These are phyloP conservation scores for Yueomyces sinensis DNA, from an alignment of 805 yeast genomes.

Conservation along the genomic window DNA sequence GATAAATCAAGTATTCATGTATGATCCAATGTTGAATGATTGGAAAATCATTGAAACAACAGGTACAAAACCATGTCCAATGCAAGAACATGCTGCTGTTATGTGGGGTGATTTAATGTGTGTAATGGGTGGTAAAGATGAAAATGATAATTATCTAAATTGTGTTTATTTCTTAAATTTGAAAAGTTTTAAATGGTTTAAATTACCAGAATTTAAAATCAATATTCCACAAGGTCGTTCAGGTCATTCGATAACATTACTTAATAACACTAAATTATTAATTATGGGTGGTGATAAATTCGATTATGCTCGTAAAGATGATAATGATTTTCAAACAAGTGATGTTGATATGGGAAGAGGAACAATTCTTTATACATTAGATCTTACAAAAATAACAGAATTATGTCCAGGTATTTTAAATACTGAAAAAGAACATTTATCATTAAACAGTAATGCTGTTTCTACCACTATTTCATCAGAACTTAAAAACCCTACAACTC, in stretches of 20 bases:
- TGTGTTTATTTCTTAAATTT: conserved; percentile 67
- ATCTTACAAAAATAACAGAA: conserved; percentile 27
- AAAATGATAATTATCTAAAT: conserved; percentile 53
- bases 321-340: conserved; percentile 38
- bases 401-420: conserved; percentile 26
- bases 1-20: conserved; percentile 67
- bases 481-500: conserved; percentile 8
- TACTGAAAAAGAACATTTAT: conserved; percentile 4
- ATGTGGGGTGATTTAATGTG: conserved; percentile 67
- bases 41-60: conserved; percentile 63
- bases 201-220: conserved; percentile 31
- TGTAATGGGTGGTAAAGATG: conserved; percentile 80
- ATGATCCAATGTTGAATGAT: conserved; percentile 49
- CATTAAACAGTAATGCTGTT: neutral
- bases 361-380: conserved; percentile 51
- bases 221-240: conserved; percentile 69
- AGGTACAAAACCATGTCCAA: conserved; percentile 54
- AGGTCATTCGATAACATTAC: conserved; percentile 77
- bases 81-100: conserved; percentile 85
- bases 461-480: neutral
- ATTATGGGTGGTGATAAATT: conserved; percentile 88
- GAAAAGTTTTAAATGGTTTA: conserved; percentile 58
- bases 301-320: conserved; percentile 43
- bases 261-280: conserved; percentile 52
- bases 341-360: conserved; percentile 42